Evolutionary conservation across 495 filamentous ascomycete species (phyloP), one percentile per base, ranked within the genome.

Genomic region (Penicillium tannophilum): DNA sequence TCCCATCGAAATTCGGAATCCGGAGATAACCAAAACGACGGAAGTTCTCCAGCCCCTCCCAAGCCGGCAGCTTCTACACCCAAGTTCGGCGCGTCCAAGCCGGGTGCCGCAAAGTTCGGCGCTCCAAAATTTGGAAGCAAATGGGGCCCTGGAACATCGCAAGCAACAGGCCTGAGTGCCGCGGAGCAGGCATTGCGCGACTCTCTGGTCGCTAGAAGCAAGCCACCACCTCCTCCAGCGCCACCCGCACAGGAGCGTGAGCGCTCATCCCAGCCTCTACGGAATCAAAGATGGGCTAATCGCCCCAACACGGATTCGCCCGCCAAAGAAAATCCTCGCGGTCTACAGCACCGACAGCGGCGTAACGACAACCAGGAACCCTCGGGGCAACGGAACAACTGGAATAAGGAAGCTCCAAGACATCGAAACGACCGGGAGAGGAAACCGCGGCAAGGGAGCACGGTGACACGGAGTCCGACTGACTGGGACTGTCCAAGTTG

Each of bases 131-230:
- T 70, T 36, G 61, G 60, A 19, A 63, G 46, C 35, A 63, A 63
- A 60, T 72, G 69, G 69, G 69, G 53, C 4, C 58, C 52, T 31
- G 66, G 57, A 54, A 35, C 64, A 24, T 26, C 55, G 23, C 69
- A 64, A 30, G 55, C 72, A 3, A 55, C 61, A 0, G 63, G 63
- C 16, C 56, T 78, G 23, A 78, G 72, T 51, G 54, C 71, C 6
- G 68, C 71, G 24, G 75, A 78, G 55, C 68, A 72, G 43, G 64
- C 72, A 24, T 55, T 73, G 35, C 75, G 75, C 42, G 65, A 73
- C 14, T 52, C 63, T 16, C 46, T 77, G 42, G 46, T 74, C n/a
- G 59, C 56, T 36, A 68, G 57, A 28, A 62, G 51, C 16, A 55
- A 63, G 24, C 35, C 56, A 43, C 52, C 39, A 45, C 52, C 39